phyloP scores from a whole-genome alignment of 345 rosid species.

The Cardiospermum halicacabum region DNA sequence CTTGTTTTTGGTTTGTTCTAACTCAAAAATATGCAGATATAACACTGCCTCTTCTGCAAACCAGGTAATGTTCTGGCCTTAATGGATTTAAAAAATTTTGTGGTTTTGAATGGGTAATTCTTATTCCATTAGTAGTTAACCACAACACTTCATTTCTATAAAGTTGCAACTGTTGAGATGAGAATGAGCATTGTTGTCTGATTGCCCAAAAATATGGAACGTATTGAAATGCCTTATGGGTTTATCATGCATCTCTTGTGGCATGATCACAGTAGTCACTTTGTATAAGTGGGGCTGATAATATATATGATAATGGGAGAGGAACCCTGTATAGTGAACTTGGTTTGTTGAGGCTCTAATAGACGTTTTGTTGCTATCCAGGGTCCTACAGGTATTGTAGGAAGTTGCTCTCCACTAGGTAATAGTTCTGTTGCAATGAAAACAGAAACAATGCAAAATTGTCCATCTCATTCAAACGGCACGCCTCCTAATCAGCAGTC shows the following conservation, averaged over 20 bases:
- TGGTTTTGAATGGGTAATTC: neutral
- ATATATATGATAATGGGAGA: neutral
- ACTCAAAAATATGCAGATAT: constrained; percentile 43
- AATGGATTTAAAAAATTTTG: neutral
- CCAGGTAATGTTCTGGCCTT: constrained; percentile 37
- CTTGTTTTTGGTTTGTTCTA: neutral
- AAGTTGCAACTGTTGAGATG: neutral
- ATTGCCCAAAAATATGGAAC: neutral
- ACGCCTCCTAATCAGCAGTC: constrained; percentile 43
- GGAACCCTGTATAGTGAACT: neutral
- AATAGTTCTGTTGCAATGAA: constrained; percentile 44
- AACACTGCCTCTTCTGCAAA: constrained; percentile 47
- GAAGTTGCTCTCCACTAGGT: constrained; percentile 55
- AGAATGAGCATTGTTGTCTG: neutral
- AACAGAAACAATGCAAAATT: constrained; percentile 27
- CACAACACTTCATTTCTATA: neutral
- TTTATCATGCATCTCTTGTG: neutral
- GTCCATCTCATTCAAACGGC: constrained; percentile 33
- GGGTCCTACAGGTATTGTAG: constrained; percentile 43
- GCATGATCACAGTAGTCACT: constrained; percentile 8
- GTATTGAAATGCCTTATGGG: neutral
- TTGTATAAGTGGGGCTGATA: constrained; percentile 1
- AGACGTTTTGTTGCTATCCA: constrained; percentile 20
- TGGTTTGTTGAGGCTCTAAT: constrained; percentile 19
- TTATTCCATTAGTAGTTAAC: neutral